Evolutionary conservation across 2,329 filamentous ascomycete genomes (phyloP).

Genomic region (Stromatinia cepivora): DNA sequence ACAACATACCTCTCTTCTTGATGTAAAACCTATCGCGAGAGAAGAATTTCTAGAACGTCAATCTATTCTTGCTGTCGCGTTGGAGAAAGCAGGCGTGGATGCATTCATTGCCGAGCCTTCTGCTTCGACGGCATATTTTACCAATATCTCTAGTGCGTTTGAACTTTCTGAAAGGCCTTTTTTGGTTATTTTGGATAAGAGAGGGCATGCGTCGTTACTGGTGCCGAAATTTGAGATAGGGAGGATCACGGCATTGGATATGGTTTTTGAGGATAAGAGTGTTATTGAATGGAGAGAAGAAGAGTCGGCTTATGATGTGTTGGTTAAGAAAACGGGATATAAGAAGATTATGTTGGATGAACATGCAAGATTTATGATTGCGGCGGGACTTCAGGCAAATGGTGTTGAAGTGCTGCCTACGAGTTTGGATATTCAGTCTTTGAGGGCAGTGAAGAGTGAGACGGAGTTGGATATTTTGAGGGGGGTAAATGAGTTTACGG

Average conservation of each 20-base stretch:
- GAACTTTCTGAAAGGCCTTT: conserved; percentile 65
- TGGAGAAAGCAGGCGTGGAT: conserved; percentile 44
- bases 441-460: conserved; percentile 57
- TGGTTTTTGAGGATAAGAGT: conserved; percentile 46
- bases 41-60: conserved; percentile 34
- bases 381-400: conserved; percentile 52
- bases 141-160: conserved; percentile 58
- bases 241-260: conserved; percentile 57
- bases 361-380: conserved; percentile 63
- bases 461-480: conserved; percentile 57
- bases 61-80: conserved; percentile 27
- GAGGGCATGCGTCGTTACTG: conserved; percentile 58
- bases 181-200: conserved; percentile 53
- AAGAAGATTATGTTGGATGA: conserved; percentile 59
- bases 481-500: conserved; percentile 62
- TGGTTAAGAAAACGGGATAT: conserved; percentile 46
- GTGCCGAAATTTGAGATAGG: conserved; percentile 60
- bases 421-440: conserved; percentile 52
- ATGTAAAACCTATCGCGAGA: conserved; percentile 30
- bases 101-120: conserved; percentile 64
- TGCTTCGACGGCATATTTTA: conserved; percentile 63
- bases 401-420: conserved; percentile 57
- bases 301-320: conserved; percentile 60
- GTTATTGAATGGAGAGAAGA: conserved; percentile 63
- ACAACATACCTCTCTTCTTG: conserved; percentile 28